Evolutionary conservation across 2,329 filamentous ascomycete genomes (phyloP), one percentile per base, ranked within the genome.

Genomic region (Ophiostoma ulmi): DNA sequence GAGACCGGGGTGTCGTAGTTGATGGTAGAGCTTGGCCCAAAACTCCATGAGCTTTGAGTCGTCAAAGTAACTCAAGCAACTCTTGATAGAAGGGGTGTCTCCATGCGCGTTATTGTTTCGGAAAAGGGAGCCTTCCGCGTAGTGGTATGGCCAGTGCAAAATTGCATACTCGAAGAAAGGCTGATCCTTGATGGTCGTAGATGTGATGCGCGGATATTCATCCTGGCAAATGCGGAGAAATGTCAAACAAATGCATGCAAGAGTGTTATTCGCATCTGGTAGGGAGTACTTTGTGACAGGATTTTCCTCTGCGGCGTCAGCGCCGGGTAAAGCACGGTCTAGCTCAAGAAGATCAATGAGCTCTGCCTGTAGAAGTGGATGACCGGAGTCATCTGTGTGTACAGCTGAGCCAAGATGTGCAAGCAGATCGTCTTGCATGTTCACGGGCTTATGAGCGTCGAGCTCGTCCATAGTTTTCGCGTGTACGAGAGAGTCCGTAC

Each of bases 101-200:
- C 26, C 31, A 11, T 38, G 26, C 7, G 14, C 26, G 2, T 17
- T 38, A 11, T 36, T 64, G 61, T 38, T 14, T 6, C 31, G 31
- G 17, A 31, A n/a, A 10, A 11, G 31, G 17, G 31, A 38, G 35
- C 61, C 31, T n/a, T 31, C 31, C 6, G 61, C 17, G 17, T 64
- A 64, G 14, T 64, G 61, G 61, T 64, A 64, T 39, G 61, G 35
- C 61, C 61, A 64, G 17, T 64, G 61, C 1, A 64, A 17, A n/a
- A 64, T 10, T 38, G 61, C 31, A 11, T 64, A 64, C 17, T 64
- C 61, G 6, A n/a, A 39, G 61, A 64, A 64, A 11, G 61, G 61
- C 17, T 64, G 17, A 31, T 64, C 20, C 35, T 64, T 39, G 17
- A 64, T 20, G 8, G 8, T 38, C 17, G 61, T 20, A 3, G 6